Conservation (phyloP, 768 basidiomycete genomes). For the Leccinum imitatum region DNA sequence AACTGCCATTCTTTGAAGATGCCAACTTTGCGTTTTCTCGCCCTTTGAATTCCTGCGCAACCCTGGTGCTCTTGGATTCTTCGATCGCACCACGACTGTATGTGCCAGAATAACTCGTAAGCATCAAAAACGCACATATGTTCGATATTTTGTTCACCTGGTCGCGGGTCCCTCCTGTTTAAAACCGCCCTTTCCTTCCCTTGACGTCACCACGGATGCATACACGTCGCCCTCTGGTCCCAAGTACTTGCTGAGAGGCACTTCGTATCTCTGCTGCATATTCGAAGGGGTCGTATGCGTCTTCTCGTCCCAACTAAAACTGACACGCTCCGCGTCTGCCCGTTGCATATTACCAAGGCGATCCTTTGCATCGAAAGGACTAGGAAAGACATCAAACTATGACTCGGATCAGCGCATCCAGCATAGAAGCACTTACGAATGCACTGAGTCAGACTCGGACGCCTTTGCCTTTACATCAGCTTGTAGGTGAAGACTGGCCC, state of each 20-base stretch:
- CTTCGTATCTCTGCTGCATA: constrained; percentile 12
- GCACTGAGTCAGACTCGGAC: not conserved
- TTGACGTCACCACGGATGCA: not conserved
- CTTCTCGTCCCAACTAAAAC: constrained; percentile 5
- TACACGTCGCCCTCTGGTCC: not conserved
- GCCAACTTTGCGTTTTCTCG: not conserved
- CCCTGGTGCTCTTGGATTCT: not conserved
- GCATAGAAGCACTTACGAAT: constrained; percentile 8
- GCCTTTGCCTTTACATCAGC: not conserved
- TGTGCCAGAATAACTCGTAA: not conserved
- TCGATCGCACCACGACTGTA: not conserved
- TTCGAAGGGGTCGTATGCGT: not conserved
- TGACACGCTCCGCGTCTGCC: not conserved
- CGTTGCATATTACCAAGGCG: not conserved
- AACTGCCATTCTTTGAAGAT: constrained; percentile 9
- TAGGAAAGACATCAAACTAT: constrained; percentile 4
- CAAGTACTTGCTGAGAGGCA: constrained; percentile 20
- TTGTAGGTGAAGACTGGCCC: not conserved
- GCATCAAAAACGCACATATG: not conserved
- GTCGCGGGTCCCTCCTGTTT: not conserved
- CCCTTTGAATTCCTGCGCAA: not conserved
- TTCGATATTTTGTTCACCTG: not conserved
- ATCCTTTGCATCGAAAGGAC: not conserved
- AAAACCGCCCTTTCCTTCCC: not conserved
- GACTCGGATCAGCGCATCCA: not conserved